Base-by-base conservation (phyloP, 257 asterid species). In the Salvia miltiorrhiza region DNA sequence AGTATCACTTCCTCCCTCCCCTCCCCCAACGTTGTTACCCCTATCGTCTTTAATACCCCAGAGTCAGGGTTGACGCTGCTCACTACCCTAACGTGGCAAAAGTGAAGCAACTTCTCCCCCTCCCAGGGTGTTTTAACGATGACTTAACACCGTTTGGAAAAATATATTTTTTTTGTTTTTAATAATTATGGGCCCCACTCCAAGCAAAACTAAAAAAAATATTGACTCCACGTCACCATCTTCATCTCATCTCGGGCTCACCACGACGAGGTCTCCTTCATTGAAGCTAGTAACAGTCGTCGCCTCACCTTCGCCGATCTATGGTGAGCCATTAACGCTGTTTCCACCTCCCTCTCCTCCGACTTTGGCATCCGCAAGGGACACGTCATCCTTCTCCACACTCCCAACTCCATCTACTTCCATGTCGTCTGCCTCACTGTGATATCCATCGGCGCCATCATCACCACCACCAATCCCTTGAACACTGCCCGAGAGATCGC, bases 381-480 rank as follows among this genome's bases (percentile, higher is more conserved):
- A 63, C 69, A 88, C 62, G 97, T 90, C 21, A 59, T 93, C 48
- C 92, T 93, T 58, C 70, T 93, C 26, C 94, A 90, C 54, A 69
- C 84, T 9, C 99, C 99, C 0, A 93, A 90, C 57, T 93, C 97
- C n/a, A 83, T 93, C 50, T 86, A 81, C 81, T 93, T 90, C 79
- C 99, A 97, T 4, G 54, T 93, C 13, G 84, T 90, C 32, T 83
- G 88, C 76, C 94, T 90, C 47, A 85, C 99, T 40, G 94, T 87
- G 10, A 78, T 90, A 84, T 90, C 99, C 39, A 82, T 93, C 63
- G 97, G 99, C 17, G 97, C 96, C 69, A 67, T 93, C 32, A 79
- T 93, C 76, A 93, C 99, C 71, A 93, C 99, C 68, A 83, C 97
- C 13, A 93, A 93, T 9, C 99, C 99, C 1, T 92, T 93, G 73